Evolutionary conservation across 768 basidiomycete genomes (phyloP), one percentile per base, ranked within the genome.

Genomic region (Boletus insuetus): DNA sequence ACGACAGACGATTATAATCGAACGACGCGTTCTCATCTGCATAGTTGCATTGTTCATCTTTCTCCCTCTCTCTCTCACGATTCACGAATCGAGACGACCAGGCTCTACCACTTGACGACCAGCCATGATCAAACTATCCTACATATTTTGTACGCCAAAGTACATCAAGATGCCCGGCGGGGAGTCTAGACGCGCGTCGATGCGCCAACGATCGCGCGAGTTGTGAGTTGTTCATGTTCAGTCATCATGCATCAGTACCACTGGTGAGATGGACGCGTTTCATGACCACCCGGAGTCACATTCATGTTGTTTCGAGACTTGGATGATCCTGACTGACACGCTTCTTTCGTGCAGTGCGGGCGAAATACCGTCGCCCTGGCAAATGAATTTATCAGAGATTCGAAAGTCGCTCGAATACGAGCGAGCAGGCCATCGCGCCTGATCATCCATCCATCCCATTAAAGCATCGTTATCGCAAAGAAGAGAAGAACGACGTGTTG

Each of bases 131-230:
- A 78, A 75, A 56, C 56, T 82, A 17, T 81, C 82, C 39, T 74
- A 82, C 65, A 73, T 84, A 59, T 70, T 82, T 67, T 74, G 81
- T 63, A 79, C 81, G 22, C 82, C 82, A 41, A 74, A 72, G 58
- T 75, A 74, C 52, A 76, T 84, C 51, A 79, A 77, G 58, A 71
- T 84, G 49, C 82, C 82, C 13, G 76, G 77, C 11, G 75, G 76
- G 31, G 77, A 79, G 46, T 40, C 65, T 20, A 47, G 57, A 42
- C 59, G 54, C 45, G 44, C n/a, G 9, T 58, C 54, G 12, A 56
- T 59, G 60, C 69, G 64, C 40, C 69, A 63, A 31, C 63, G 58
- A 37, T 56, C 64, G 38, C 67, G 49, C 11, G 63, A 68, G 12
- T 61, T 70, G 69, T 70, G 22, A 44, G 68, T 58, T 6, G 35